Percentiles rank a stretch among this genome's conserved stretches.
Evolutionary conservation across 2,329 filamentous ascomycete genomes (phyloP).

Genomic region (Achaetomium macrosporum): DNA sequence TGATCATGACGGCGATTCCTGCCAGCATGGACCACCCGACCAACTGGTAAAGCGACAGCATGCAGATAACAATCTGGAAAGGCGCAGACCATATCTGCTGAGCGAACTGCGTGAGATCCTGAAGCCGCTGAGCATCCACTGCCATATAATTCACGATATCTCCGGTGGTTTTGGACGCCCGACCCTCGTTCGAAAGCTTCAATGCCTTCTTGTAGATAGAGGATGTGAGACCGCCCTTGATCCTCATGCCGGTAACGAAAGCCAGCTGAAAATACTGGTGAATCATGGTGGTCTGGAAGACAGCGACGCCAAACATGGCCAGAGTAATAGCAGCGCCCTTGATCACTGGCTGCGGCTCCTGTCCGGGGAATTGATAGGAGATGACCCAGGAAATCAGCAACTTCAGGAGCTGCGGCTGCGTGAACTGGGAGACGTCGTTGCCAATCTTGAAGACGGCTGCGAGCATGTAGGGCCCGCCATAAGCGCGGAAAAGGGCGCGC

Average conservation of each 20-base stretch:
- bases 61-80: conserved; percentile 92
- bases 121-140: conserved; percentile 89
- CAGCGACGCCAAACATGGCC: conserved; percentile 84
- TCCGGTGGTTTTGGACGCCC: conserved; percentile 81
- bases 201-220: conserved; percentile 91
- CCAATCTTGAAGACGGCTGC: conserved; percentile 83
- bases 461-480: conserved; percentile 75
- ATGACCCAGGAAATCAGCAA: conserved; percentile 77
- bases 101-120: conserved; percentile 91
- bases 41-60: conserved; percentile 92
- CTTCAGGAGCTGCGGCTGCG: conserved; percentile 84
- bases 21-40: conserved; percentile 94
- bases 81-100: conserved; percentile 96
- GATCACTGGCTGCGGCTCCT: conserved; percentile 67
- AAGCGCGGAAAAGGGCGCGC: conserved; percentile 76
- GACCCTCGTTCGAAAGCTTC: conserved; percentile 85
- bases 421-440: conserved; percentile 80
- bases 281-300: conserved; percentile 80
- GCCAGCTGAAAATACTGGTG: conserved; percentile 97
- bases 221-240: conserved; percentile 84
- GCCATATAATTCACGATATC: conserved; percentile 99
- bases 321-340: conserved; percentile 82
- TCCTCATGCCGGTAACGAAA: conserved; percentile 93
- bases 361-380: conserved; percentile 56
- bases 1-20: conserved; percentile 87